Conservation (phyloP, 176 grass and related monocot species). For the Lolium perenne region DNA sequence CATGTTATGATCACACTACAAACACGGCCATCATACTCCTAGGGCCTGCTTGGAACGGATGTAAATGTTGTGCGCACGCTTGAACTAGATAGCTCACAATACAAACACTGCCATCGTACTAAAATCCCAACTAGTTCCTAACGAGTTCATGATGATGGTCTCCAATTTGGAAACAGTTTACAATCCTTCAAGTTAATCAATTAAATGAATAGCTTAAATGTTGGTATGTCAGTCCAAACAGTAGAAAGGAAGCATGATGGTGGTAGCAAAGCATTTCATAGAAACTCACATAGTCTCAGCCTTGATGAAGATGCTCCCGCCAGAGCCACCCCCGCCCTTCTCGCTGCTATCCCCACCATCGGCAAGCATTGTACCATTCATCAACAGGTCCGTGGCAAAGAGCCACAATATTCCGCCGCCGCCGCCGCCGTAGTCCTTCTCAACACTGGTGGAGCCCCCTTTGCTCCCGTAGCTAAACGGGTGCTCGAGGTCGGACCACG, state of each 20-base stretch:
- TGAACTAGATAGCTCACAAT: background rate
- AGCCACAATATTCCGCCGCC: slow-evolving; percentile 89
- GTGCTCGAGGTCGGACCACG: slow-evolving; percentile 68
- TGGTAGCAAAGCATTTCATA: slow-evolving; percentile 35
- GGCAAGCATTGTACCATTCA: slow-evolving; percentile 73
- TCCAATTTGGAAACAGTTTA: slow-evolving; percentile 12
- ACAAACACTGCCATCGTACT: background rate
- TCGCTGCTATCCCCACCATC: slow-evolving; percentile 77
- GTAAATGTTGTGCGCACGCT: no score
- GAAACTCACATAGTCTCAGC: slow-evolving; percentile 77
- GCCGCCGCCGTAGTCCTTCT: slow-evolving; percentile 81
- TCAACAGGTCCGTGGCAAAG: slow-evolving; percentile 67
- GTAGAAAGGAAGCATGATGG: slow-evolving; percentile 22
- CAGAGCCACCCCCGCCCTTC: slow-evolving; percentile 89
- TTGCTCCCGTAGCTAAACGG: slow-evolving; percentile 92
- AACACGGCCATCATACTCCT: background rate
- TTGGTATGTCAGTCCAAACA: background rate
- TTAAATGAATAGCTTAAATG: slow-evolving; percentile 13
- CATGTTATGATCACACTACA: slow-evolving; percentile 14
- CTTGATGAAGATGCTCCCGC: slow-evolving; percentile 85
- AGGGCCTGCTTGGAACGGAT: no score
- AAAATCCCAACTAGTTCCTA: background rate
- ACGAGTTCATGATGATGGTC: background rate
- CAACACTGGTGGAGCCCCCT: slow-evolving; percentile 85
- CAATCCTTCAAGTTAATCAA: slow-evolving; percentile 31